phyloP scores from a whole-genome alignment of 306 rosid genomes.

The Vigna radiata region DNA sequence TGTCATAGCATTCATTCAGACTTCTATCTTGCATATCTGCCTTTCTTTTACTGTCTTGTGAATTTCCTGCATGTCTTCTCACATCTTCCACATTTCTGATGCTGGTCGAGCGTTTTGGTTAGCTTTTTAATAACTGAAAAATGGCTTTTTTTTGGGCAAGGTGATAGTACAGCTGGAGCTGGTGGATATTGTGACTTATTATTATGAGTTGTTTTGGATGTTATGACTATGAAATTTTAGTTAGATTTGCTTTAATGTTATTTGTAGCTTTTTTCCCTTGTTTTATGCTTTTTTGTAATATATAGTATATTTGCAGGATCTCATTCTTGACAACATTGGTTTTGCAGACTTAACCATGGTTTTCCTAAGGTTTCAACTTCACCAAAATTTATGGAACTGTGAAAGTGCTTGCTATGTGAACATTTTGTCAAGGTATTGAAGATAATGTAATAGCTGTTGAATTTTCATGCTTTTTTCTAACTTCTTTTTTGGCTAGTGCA shows the following conservation, averaged over 20 bases:
- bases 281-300: not conserved
- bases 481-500: constrained; percentile 30
- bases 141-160: not conserved
- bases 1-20: not conserved
- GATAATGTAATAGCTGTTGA: constrained; percentile 24
- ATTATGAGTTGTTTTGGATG: not conserved
- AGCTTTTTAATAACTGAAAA: not conserved
- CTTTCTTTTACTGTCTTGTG: not conserved
- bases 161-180: no score
- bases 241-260: not conserved
- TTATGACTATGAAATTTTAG: not conserved
- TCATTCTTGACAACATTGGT: not conserved
- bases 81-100: not conserved
- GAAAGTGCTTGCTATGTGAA: constrained; percentile 39
- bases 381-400: constrained; percentile 14
- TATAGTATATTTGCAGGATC: not conserved
- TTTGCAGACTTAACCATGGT: constrained; percentile 45
- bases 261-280: not conserved
- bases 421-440: constrained; percentile 22
- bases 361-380: constrained; percentile 42
- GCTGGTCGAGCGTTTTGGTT: not conserved
- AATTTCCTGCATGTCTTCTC: not conserved
- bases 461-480: constrained; percentile 29
- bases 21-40: not conserved
- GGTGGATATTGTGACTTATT: not conserved